phyloP scores from a whole-genome alignment of 2,329 filamentous ascomycete genomes.

The Colletotrichum destructivum region DNA sequence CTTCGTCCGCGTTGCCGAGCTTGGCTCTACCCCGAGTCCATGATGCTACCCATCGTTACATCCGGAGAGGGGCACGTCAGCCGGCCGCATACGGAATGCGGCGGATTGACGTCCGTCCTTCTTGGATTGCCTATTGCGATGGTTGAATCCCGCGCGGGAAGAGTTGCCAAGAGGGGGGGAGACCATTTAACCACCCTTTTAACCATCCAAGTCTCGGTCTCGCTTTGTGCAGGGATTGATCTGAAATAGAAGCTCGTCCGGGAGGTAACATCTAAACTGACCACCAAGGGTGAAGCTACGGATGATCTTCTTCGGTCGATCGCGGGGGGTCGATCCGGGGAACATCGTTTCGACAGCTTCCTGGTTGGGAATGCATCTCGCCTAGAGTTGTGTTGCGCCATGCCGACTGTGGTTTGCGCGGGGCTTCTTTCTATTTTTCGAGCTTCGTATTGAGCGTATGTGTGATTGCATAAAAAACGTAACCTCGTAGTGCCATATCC shows the following conservation, averaged over 20 bases:
- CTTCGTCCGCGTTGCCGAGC: too few relatives aligned
- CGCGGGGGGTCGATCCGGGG: neutral
- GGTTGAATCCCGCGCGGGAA: neutral
- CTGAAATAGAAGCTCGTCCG: neutral
- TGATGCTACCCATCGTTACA: neutral
- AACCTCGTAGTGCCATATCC: too few relatives aligned
- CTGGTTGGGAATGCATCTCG: neutral
- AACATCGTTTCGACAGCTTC: neutral
- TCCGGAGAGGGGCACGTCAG: slow-evolving; percentile 7
- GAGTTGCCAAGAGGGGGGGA: slow-evolving; percentile 5
- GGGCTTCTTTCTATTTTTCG: too few relatives aligned
- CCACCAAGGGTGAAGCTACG: neutral
- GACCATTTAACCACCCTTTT: neutral
- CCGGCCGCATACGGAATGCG: neutral
- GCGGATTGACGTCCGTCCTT: slow-evolving; percentile 24
- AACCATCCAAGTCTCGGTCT: slow-evolving; percentile 11
- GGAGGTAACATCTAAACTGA: neutral
- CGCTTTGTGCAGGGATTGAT: slow-evolving; percentile 3
- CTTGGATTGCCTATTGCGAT: slow-evolving; percentile 6
- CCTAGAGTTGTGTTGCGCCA: neutral
- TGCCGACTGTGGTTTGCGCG: too few relatives aligned
- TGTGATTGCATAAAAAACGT: too few relatives aligned
- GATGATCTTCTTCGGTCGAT: neutral
- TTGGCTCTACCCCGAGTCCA: neutral
- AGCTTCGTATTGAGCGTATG: too few relatives aligned